A percentile compares a stretch with the other conserved stretches of the same genome.
phyloP scores from a whole-genome alignment of 1,139 yeast species.

The Ogataea hybrid region DNA sequence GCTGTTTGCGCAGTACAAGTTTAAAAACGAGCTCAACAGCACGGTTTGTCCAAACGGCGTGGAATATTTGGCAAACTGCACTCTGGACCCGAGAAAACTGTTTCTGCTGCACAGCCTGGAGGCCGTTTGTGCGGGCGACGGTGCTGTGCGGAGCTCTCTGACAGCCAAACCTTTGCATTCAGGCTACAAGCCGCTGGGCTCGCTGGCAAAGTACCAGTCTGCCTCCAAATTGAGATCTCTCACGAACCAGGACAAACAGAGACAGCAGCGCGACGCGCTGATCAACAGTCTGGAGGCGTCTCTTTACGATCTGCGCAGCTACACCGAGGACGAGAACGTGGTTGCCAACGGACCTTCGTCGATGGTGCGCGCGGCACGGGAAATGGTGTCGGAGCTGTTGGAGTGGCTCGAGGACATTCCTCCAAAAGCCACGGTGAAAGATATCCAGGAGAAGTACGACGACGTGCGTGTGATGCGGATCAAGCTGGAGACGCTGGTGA shows the following conservation, averaged over 20 bases:
- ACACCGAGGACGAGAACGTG: slow-evolving; percentile 46
- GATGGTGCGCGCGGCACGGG: slow-evolving; percentile 37
- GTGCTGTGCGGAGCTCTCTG: slow-evolving; percentile 8
- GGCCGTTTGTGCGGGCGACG: slow-evolving; percentile 2
- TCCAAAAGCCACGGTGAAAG: slow-evolving; percentile 44
- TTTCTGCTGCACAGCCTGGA: slow-evolving; percentile 40
- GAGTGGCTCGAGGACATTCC: slow-evolving; percentile 85
- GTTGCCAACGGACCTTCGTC: slow-evolving; percentile 37
- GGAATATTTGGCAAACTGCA: slow-evolving; percentile 44
- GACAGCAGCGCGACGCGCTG: slow-evolving; percentile 45
- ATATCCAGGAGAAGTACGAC: slow-evolving; percentile 32
- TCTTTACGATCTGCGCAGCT: slow-evolving; percentile 55
- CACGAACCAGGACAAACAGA: slow-evolving; percentile 43
- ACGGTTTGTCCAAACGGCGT: slow-evolving; percentile 46
- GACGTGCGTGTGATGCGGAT: slow-evolving; percentile 30
- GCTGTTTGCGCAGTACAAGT: slow-evolving; percentile 40
- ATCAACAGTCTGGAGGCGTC: slow-evolving; percentile 57
- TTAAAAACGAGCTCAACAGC: slow-evolving; percentile 33
- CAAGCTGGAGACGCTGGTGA: slow-evolving; percentile 34
- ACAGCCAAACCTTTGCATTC: slow-evolving; percentile 34
- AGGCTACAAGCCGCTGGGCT: slow-evolving; percentile 45
- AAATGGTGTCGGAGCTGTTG: slow-evolving; percentile 46
- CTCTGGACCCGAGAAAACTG: slow-evolving; percentile 48
- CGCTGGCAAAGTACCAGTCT: slow-evolving; percentile 38
- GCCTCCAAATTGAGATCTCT: slow-evolving; percentile 20